Evolutionary conservation across 805 yeast genomes (phyloP), one percentile per base, ranked within the genome.

Genomic region (Lipomyces yamadae): DNA sequence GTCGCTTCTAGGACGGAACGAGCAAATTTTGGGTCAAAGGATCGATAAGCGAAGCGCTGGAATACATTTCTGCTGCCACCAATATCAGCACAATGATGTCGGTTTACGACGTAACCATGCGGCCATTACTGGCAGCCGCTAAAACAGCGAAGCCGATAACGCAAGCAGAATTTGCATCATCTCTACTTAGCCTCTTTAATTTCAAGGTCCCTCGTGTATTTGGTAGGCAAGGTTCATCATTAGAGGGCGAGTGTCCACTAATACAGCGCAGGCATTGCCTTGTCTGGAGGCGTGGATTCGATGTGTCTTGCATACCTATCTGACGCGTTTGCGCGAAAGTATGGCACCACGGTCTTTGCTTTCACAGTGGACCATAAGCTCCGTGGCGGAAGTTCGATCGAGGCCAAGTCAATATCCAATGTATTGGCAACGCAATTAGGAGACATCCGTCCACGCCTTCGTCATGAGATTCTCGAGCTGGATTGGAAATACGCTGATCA

Each of bases 211-310:
- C 69, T 7, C 48, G 42, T 5, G 60, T 39, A 2, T 33, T 66
- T 18, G 69, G 69, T 63, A 18, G 8, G 61, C 33, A 35, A 53
- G n/a, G 30, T 10, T 34, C 30, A 29, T 30, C 15, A 18, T 35
- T 34, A 30, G 42, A 50, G 5, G 3, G 33, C 15, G 48, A 24
- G 33, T 0, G 2, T 33, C 32, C 13, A 13, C 30, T 24, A 15
- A 42, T 6, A 11, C 18, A 10, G 29, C 1, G 48, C 29, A 66
- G 69, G 67, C 3, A 76, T 90, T 18, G 92, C 92, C 0, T 82
- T 90, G 0, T 87, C 92, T 15, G 96, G 96, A 0, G 96, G 96
- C 0, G 92, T 88, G 0, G 96, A 90, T 74, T 90, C 95, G 0
- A 86, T 90, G 86, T 87, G 90, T 13, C 75, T 90, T 56, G 81